phyloP scores from a whole-genome alignment of 1,284 basidiomycete genomes.

The Polyporus tsugae region DNA sequence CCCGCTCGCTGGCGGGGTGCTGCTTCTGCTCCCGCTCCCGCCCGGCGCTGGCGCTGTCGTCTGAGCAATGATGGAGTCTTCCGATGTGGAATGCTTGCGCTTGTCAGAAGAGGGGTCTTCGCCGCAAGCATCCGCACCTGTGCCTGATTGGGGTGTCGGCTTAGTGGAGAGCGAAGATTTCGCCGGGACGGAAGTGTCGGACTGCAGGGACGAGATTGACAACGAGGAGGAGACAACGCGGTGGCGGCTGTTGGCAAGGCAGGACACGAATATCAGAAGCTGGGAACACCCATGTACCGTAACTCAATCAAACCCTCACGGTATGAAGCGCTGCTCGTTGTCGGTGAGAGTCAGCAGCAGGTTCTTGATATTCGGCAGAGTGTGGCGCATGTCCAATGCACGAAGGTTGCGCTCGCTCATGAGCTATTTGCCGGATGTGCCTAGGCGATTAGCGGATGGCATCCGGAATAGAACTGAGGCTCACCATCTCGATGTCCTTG shows the following conservation, averaged over 20 bases:
- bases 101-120: constrained; percentile 9
- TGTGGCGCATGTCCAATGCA: constrained; percentile 93
- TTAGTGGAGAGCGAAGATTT: constrained; percentile 33
- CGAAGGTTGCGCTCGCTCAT: constrained; percentile 90
- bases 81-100: constrained; percentile 9
- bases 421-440: constrained; percentile 59
- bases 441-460: background rate
- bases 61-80: background rate
- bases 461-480: constrained; percentile 34
- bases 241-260: constrained; percentile 20
- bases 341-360: constrained; percentile 86
- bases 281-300: background rate
- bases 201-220: constrained; percentile 39
- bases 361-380: constrained; percentile 96
- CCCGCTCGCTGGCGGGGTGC: constrained; percentile 57
- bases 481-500: constrained; percentile 95
- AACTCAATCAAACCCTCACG: constrained; percentile 48
- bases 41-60: background rate
- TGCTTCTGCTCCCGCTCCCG: constrained; percentile 18
- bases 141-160: constrained; percentile 13
- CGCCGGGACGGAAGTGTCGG: constrained; percentile 40
- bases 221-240: constrained; percentile 35
- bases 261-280: constrained; percentile 13
- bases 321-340: constrained; percentile 58
- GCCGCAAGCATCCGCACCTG: constrained; percentile 19